These are phyloP conservation scores for Trypethelium eluteriae DNA, from an alignment of 495 filamentous ascomycete species.

Conservation along the genomic window DNA sequence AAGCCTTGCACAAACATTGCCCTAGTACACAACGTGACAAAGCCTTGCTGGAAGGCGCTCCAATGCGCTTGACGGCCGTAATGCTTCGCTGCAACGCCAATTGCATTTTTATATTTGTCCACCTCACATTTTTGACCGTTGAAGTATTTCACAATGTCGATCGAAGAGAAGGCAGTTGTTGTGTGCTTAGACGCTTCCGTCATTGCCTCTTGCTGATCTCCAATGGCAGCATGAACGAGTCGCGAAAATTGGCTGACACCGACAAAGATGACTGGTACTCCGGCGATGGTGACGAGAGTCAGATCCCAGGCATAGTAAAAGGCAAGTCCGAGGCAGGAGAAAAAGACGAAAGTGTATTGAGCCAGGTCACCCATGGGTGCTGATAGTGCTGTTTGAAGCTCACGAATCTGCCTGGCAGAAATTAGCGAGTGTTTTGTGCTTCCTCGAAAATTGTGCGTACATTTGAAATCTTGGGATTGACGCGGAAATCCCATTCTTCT, in stretches of 20 bases:
- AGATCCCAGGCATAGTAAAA: conserved; percentile 77
- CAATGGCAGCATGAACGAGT: conserved; percentile 57
- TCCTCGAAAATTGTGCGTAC: conserved; percentile 42
- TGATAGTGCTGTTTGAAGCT: conserved; percentile 72
- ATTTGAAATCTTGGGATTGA: conserved; percentile 64
- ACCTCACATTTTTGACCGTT: conserved; percentile 68
- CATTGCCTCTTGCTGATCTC: conserved; percentile 61
- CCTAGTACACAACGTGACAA: conserved; percentile 65
- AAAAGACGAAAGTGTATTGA: conserved; percentile 51
- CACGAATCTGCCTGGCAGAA: conserved; percentile 60
- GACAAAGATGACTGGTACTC: conserved; percentile 58
- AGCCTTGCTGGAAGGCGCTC: conserved; percentile 61
- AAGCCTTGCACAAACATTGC: conserved; percentile 86
- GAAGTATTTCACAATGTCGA: conserved; percentile 83
- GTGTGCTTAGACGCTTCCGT: conserved; percentile 63
- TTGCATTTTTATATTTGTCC: conserved; percentile 52
- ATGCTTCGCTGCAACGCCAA: conserved; percentile 51
- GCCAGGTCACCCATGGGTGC: conserved; percentile 65
- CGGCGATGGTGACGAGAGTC: conserved; percentile 71
- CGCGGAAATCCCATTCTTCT: conserved; percentile 62
- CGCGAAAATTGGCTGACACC: conserved; percentile 52
- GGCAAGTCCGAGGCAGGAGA: conserved; percentile 60
- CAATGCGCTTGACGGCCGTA: conserved; percentile 62
- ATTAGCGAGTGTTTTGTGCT: conserved; percentile 1
- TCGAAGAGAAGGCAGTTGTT: conserved; percentile 59